Conservation (phyloP, 495 filamentous ascomycete species). For the Neurospora sp. region DNA sequence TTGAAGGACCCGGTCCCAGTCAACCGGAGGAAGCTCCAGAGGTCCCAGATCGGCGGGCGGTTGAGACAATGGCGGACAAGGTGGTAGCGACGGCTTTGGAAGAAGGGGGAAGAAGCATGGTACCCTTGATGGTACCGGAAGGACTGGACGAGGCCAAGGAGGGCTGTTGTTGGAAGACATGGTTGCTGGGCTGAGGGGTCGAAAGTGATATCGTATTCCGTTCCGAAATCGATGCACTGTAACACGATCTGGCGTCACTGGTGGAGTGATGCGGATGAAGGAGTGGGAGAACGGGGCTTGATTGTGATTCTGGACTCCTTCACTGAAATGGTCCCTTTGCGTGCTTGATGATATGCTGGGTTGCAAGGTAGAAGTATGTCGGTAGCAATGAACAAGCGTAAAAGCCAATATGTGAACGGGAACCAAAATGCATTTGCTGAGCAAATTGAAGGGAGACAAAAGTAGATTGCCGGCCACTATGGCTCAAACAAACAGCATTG, state of each 20-base stretch:
- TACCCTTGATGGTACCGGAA: not conserved
- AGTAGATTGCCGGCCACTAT: not conserved
- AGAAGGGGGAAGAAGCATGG: too few species aligned
- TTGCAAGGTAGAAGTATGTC: not conserved
- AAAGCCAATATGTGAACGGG: too few species aligned
- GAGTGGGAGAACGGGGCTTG: not conserved
- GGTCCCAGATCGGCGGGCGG: not conserved
- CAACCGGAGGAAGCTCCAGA: not conserved
- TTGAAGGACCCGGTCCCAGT: not conserved
- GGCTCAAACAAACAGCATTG: not conserved
- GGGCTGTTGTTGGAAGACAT: not conserved
- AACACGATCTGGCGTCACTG: not conserved
- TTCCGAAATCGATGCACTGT: not conserved
- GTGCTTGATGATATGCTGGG: not conserved
- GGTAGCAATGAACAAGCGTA: too few species aligned
- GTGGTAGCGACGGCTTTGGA: not conserved
- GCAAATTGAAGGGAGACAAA: not conserved
- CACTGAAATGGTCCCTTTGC: too few species aligned
- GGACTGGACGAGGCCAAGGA: not conserved
- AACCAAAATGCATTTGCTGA: too few species aligned
- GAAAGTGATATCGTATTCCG: not conserved
- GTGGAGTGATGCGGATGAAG: not conserved
- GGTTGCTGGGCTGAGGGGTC: not conserved
- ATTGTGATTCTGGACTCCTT: too few species aligned
- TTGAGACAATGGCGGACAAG: not conserved